These are phyloP conservation scores for Houttuynia cordata DNA, from an alignment of 164 flowering plant genomes.

Conservation along the genomic window DNA sequence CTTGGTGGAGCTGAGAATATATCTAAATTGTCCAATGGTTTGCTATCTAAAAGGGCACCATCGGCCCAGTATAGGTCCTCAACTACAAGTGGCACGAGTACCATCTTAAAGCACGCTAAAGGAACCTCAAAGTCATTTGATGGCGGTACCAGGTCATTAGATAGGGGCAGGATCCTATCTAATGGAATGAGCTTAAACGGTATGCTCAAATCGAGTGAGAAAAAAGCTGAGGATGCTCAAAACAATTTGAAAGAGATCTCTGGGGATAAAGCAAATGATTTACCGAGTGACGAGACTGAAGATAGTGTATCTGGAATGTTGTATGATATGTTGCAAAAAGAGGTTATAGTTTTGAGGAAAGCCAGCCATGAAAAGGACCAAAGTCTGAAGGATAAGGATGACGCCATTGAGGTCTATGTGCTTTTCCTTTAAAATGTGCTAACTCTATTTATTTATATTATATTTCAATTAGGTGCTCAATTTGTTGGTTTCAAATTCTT, in stretches of 20 bases:
- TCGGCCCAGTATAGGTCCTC: slow-evolving; percentile 16
- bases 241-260: slow-evolving; percentile 8
- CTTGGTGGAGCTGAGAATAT: slow-evolving; percentile 50
- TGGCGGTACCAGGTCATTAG: slow-evolving; percentile 31
- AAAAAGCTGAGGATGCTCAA: slow-evolving; percentile 5
- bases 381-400: slow-evolving; percentile 60
- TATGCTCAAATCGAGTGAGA: neutral
- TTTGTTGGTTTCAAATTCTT: neutral
- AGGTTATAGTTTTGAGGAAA: slow-evolving; percentile 49
- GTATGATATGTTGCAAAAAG: slow-evolving; percentile 62
- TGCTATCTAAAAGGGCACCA: slow-evolving; percentile 19
- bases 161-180: slow-evolving; percentile 15
- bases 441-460: neutral
- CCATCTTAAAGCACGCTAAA: slow-evolving; percentile 29
- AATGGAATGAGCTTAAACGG: slow-evolving; percentile 9
- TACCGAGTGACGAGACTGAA: slow-evolving; percentile 23
- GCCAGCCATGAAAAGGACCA: slow-evolving; percentile 58
- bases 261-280: slow-evolving; percentile 13
- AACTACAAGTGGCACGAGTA: slow-evolving; percentile 17
- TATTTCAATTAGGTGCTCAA: neutral
- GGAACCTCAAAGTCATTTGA: slow-evolving; percentile 39
- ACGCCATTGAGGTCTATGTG: slow-evolving; percentile 51
- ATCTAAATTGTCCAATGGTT: slow-evolving; percentile 35
- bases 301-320: slow-evolving; percentile 48
- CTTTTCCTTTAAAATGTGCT: neutral